These are phyloP conservation scores for Maudiozyma turicensis DNA, from an alignment of 805 yeast genomes.

Conservation along the genomic window DNA sequence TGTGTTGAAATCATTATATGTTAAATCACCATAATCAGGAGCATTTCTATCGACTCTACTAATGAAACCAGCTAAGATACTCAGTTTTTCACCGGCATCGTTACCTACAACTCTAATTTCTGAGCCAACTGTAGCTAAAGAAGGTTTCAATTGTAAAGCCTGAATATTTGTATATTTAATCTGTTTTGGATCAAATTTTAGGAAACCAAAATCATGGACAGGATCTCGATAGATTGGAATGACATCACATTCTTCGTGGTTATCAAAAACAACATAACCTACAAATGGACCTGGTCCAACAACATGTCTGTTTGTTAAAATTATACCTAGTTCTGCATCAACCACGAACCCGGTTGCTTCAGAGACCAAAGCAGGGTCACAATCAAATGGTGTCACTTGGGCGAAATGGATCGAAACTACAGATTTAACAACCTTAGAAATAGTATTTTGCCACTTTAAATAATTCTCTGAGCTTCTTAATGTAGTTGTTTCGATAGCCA, in stretches of 20 bases:
- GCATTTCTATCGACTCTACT: constrained; percentile 83
- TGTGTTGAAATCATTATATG: constrained; percentile 88
- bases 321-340: constrained; percentile 70
- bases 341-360: constrained; percentile 97
- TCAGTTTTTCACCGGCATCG: constrained; percentile 90
- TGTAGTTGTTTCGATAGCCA: neutral
- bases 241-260: constrained; percentile 87
- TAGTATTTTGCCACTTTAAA: constrained; percentile 68
- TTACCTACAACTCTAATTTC: constrained; percentile 94
- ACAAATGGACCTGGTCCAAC: constrained; percentile 93
- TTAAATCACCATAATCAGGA: constrained; percentile 81
- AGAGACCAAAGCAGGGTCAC: constrained; percentile 67
- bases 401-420: constrained; percentile 87
- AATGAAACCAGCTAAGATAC: constrained; percentile 76
- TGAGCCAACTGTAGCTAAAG: constrained; percentile 79
- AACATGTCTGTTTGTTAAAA: constrained; percentile 87
- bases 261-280: constrained; percentile 87
- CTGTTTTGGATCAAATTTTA: constrained; percentile 61
- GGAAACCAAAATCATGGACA: constrained; percentile 88
- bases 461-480: constrained; percentile 18
- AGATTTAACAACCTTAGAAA: constrained; percentile 68
- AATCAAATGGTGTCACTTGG: constrained; percentile 78
- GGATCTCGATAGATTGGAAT: constrained; percentile 86
- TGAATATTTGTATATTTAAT: constrained; percentile 67
- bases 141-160: constrained; percentile 64